Evolutionary conservation across 1,284 basidiomycete species (phyloP).

Genomic region (Trichosporon asahii): DNA sequence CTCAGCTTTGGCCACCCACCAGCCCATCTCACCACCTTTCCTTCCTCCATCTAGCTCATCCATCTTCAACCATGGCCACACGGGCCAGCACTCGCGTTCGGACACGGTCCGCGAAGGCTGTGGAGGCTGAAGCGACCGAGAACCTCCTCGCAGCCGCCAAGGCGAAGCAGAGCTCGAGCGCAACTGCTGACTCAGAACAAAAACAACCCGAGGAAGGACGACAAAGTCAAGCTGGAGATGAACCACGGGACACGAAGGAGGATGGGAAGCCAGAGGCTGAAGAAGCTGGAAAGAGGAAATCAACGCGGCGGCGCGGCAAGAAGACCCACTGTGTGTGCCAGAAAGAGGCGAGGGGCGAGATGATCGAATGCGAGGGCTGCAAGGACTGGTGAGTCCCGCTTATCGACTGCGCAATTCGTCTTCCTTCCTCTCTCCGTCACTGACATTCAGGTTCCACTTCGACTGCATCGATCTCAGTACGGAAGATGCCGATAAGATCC

Average conservation of each 20-base stretch:
- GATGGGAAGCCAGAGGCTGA: background rate
- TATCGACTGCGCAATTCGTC: no score
- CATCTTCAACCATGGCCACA: slow-evolving; percentile 8
- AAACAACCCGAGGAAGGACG: background rate
- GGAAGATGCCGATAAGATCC: slow-evolving; percentile 39
- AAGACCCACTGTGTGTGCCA: slow-evolving; percentile 42
- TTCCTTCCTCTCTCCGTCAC: no score
- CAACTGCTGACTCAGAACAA: background rate
- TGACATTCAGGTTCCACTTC: slow-evolving; percentile 43
- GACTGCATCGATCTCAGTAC: slow-evolving; percentile 34
- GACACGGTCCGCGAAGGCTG: slow-evolving; percentile 31
- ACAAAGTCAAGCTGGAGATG: background rate
- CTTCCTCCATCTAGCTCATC: background rate
- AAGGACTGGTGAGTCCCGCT: slow-evolving; percentile 46
- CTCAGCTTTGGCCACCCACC: background rate
- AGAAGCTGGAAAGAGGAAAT: background rate
- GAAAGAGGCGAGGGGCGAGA: slow-evolving; percentile 33
- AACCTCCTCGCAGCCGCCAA: slow-evolving; percentile 20
- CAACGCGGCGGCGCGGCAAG: slow-evolving; percentile 19
- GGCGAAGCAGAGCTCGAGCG: background rate
- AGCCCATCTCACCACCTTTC: background rate
- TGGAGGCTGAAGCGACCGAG: slow-evolving; percentile 37
- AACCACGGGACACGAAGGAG: background rate
- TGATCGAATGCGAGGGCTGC: slow-evolving; percentile 49
- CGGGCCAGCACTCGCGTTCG: slow-evolving; percentile 29